Conservation (phyloP, 305 asterid species). For the Fraxinus baroniana region DNA sequence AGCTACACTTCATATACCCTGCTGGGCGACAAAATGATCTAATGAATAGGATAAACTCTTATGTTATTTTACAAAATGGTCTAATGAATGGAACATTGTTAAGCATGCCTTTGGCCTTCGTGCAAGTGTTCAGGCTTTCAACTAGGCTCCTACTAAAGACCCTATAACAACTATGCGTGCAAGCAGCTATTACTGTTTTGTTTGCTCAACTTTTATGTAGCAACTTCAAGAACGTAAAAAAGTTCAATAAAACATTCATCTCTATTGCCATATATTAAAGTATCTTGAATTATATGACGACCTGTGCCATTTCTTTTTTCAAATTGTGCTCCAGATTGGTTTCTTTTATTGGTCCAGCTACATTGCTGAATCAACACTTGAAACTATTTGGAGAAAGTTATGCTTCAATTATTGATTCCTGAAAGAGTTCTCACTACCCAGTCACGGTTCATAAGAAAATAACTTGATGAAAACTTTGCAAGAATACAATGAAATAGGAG, state of each 20-base stretch:
- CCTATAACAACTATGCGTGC: neutral
- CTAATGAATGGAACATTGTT: neutral
- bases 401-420: neutral
- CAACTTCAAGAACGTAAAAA: neutral
- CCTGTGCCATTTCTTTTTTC: neutral
- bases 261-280: too few relatives aligned
- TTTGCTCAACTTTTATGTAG: neutral
- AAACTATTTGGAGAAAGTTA: neutral
- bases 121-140: neutral
- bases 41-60: neutral
- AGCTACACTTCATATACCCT: neutral
- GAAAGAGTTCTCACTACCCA: neutral
- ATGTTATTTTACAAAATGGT: neutral
- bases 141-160: neutral
- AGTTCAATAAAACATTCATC: neutral
- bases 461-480: neutral
- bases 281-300: neutral
- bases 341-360: neutral
- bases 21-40: neutral
- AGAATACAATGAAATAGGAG: neutral
- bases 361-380: neutral
- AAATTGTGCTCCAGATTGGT: neutral
- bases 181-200: neutral
- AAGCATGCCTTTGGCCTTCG: neutral
- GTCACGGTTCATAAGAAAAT: neutral